Conservation (phyloP, 2,329 filamentous ascomycete species). For the Fusarium brachygibbosum region DNA sequence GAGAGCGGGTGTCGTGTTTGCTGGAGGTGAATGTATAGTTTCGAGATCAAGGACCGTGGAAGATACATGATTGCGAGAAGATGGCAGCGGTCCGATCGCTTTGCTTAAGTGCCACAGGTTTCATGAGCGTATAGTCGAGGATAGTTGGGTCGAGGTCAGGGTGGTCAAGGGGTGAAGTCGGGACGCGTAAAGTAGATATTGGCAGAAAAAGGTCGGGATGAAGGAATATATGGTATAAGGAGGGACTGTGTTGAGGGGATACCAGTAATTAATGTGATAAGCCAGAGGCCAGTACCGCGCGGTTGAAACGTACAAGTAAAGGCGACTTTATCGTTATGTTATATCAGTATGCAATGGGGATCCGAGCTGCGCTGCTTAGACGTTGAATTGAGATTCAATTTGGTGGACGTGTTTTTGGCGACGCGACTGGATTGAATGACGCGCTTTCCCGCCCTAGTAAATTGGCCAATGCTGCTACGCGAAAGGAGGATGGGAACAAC, state of each 20-base stretch:
- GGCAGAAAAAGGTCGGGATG: background rate
- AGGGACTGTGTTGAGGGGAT: background rate
- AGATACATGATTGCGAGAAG: conserved; percentile 81
- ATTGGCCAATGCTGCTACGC: conserved; percentile 25
- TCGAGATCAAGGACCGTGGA: conserved; percentile 87
- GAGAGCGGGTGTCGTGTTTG: conserved; percentile 89
- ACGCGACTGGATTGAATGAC: conserved; percentile 47
- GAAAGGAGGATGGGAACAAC: background rate
- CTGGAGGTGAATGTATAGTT: conserved; percentile 91
- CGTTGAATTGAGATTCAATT: conserved; percentile 45
- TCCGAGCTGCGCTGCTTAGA: conserved; percentile 16
- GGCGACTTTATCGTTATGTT: conserved; percentile 17
- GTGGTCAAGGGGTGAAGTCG: conserved; percentile 26
- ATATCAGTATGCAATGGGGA: conserved; percentile 17
- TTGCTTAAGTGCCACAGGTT: conserved; percentile 33
- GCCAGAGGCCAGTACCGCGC: background rate
- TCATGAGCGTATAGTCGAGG: conserved; percentile 44
- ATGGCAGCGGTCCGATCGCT: conserved; percentile 34
- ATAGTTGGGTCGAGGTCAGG: conserved; percentile 15
- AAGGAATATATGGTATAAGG: background rate
- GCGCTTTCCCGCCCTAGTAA: conserved; percentile 40
- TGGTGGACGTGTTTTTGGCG: conserved; percentile 48
- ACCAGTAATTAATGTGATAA: conserved; percentile 4
- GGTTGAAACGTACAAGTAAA: conserved; percentile 9
- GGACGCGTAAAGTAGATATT: conserved; percentile 42